Percentiles rank a stretch among this genome's conserved stretches.
Evolutionary conservation across 495 filamentous ascomycete genomes (phyloP).

Genomic region (Astrothelium subdiscretum): DNA sequence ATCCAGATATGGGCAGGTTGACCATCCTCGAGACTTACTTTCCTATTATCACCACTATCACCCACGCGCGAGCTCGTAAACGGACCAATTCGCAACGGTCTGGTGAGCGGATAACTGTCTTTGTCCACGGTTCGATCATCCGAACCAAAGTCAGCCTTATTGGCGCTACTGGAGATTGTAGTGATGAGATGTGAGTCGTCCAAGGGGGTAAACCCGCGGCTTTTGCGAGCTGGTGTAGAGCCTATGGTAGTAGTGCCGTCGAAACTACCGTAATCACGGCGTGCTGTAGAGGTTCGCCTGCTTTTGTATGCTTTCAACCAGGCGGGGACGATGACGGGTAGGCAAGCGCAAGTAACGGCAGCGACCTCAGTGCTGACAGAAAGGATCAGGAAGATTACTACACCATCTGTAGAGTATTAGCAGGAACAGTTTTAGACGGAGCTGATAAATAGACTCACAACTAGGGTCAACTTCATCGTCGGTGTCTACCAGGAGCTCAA

Average conservation of each 20-base stretch:
- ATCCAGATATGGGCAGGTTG: not conserved
- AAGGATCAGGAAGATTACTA: not conserved
- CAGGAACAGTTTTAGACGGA: not conserved
- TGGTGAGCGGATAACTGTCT: not conserved
- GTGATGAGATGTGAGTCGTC: not conserved
- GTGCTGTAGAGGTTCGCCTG: not conserved
- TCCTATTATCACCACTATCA: not conserved
- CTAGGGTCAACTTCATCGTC: constrained; percentile 24
- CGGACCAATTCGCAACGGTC: not conserved
- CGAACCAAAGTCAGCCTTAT: not conserved
- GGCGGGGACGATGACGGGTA: not conserved
- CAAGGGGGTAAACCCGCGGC: not conserved
- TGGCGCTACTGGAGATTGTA: not conserved
- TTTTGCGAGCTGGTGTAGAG: not conserved
- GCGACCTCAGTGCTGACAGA: not conserved
- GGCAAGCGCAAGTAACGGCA: not conserved
- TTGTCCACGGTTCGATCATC: not conserved
- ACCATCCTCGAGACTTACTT: not conserved
- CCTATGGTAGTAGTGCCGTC: not conserved
- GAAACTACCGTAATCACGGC: not conserved
- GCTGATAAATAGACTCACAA: constrained; percentile 14
- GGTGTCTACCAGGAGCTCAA: constrained; percentile 18
- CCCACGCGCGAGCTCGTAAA: not conserved
- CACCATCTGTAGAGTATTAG: not conserved
- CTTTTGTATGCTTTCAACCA: not conserved